Conservation (phyloP, 2,329 filamentous ascomycete species). For the Calonectria pauciramosa region DNA sequence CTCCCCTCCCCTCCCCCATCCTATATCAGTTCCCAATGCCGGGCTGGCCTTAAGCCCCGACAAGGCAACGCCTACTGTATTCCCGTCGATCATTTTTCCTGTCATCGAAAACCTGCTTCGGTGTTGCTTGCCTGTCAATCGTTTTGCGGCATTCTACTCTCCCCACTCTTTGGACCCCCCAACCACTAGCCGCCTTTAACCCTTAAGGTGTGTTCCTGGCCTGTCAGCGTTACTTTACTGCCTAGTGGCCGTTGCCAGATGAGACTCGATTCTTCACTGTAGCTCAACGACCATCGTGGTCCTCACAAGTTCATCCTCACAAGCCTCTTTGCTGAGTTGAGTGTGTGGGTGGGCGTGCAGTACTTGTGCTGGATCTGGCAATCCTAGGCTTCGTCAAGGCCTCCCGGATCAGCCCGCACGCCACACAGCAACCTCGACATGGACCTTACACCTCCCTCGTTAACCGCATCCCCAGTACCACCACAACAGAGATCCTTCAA, state of each 20-base stretch:
- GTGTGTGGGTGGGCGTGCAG: slow-evolving; percentile 16
- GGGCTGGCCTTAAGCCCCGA: not conserved
- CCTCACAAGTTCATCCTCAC: slow-evolving; percentile 5
- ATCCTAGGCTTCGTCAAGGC: slow-evolving; percentile 44
- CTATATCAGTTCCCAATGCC: slow-evolving; percentile 21
- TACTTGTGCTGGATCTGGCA: slow-evolving; percentile 38
- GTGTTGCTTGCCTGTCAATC: slow-evolving; percentile 15
- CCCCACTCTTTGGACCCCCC: slow-evolving; percentile 36
- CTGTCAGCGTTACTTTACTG: slow-evolving; percentile 21
- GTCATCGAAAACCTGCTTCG: slow-evolving; percentile 19
- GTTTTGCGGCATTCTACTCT: slow-evolving; percentile 31
- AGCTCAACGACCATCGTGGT: slow-evolving; percentile 33
- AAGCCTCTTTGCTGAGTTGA: slow-evolving; percentile 29
- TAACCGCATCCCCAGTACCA: slow-evolving; percentile 59
- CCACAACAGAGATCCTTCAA: slow-evolving; percentile 41
- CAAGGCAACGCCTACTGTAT: slow-evolving; percentile 19
- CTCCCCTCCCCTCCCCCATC: not conserved
- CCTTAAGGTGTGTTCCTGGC: slow-evolving; percentile 30
- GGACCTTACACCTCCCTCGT: slow-evolving; percentile 64
- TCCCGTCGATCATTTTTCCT: slow-evolving; percentile 7
- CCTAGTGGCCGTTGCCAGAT: slow-evolving; percentile 30
- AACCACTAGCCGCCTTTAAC: slow-evolving; percentile 25
- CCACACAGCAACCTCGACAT: slow-evolving; percentile 54
- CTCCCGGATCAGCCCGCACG: slow-evolving; percentile 41
- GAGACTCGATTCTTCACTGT: slow-evolving; percentile 39